These are phyloP conservation scores for Monilinia laxa DNA, from an alignment of 2,329 filamentous ascomycete species.

Conservation along the genomic window DNA sequence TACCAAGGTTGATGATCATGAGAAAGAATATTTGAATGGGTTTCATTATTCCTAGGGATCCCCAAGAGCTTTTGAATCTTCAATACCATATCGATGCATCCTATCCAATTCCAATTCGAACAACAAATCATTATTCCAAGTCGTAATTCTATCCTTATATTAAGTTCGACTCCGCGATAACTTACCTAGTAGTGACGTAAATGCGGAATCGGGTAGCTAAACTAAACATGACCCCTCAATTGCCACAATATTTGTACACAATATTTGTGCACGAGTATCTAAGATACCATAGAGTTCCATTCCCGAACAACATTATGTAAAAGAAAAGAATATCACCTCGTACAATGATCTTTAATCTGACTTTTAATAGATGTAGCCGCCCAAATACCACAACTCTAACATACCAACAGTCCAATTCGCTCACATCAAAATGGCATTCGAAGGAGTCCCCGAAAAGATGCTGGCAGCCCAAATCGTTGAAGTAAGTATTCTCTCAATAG, in stretches of 20 bases:
- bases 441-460: slow-evolving; percentile 47
- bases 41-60: too few species aligned
- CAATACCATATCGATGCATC: too few species aligned
- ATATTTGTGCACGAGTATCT: too few species aligned
- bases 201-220: background rate
- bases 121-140: background rate
- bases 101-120: background rate
- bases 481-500: slow-evolving; percentile 33
- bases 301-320: background rate
- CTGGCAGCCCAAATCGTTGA: slow-evolving; percentile 49
- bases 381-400: background rate
- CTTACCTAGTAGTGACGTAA: background rate
- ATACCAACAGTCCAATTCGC: background rate
- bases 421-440: slow-evolving; percentile 23
- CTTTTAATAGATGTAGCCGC: background rate
- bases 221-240: background rate
- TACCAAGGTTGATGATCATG: too few species aligned
- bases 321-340: background rate
- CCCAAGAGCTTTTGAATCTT: too few species aligned
- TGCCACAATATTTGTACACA: background rate
- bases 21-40: too few species aligned
- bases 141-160: background rate
- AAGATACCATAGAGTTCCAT: background rate
- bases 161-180: too few species aligned
- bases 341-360: too few species aligned